Conservation (phyloP, 345 rosid species). For the Rubroshorea leprosula region DNA sequence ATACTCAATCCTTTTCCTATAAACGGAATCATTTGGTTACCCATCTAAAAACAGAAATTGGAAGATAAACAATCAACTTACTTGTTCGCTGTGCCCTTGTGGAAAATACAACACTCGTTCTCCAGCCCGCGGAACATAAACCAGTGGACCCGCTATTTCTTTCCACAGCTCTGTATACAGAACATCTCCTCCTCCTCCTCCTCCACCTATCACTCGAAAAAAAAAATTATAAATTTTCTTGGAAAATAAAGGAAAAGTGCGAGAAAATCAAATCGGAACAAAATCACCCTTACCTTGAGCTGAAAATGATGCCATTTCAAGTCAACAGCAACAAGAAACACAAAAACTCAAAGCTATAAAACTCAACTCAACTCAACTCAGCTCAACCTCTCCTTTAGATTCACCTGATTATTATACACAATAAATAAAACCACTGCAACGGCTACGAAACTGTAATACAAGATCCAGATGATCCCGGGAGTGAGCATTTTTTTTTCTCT, state of each 20-base stretch:
- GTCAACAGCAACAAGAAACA: constrained; percentile 10
- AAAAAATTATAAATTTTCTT: too few species aligned
- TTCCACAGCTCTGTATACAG: constrained; percentile 68
- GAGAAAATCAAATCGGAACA: background rate
- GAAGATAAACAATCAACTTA: constrained; percentile 13
- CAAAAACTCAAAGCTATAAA: too few species aligned
- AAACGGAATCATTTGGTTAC: too few species aligned
- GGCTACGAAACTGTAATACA: too few species aligned
- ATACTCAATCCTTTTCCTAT: constrained; percentile 8
- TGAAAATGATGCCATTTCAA: constrained; percentile 39
- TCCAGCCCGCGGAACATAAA: constrained; percentile 48
- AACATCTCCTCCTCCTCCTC: constrained; percentile 33
- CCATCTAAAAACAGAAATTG: constrained; percentile 8
- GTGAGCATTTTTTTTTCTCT: too few species aligned
- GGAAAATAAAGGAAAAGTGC: constrained; percentile 13
- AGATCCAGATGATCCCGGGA: too few species aligned
- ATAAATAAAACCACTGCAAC: too few species aligned
- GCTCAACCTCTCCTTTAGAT: too few species aligned
- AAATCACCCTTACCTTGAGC: constrained; percentile 13
- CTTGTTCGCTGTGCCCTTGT: constrained; percentile 97
- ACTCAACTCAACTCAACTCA: too few species aligned
- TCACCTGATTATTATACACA: too few species aligned
- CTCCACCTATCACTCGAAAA: constrained; percentile 20
- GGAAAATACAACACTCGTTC: constrained; percentile 73
- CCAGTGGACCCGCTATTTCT: constrained; percentile 72